Evolutionary conservation across 1,284 basidiomycete species (phyloP).

Genomic region (Apiotrichum veenhuisii): DNA sequence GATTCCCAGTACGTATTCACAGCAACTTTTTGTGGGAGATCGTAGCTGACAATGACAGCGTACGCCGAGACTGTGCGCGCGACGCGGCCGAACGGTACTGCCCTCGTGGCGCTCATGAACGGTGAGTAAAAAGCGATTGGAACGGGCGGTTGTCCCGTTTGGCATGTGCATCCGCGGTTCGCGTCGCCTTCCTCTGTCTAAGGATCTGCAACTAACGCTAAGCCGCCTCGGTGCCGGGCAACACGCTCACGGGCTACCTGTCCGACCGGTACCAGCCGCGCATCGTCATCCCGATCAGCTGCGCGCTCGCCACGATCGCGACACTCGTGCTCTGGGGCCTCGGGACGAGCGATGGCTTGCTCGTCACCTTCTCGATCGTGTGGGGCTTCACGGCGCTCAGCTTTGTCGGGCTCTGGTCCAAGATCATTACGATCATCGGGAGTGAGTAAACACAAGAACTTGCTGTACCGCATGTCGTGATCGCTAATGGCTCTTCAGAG

Average conservation of each 20-base stretch:
- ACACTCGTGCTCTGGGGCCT: conserved; percentile 45
- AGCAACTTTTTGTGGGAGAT: too few species aligned
- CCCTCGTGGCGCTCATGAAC: conserved; percentile 47
- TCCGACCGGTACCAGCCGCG: conserved; percentile 39
- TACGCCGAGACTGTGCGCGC: conserved; percentile 41
- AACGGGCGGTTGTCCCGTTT: too few species aligned
- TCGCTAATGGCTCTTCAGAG: conserved; percentile 14
- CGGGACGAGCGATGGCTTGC: conserved; percentile 29
- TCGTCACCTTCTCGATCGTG: conserved; percentile 33
- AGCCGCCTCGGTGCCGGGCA: conserved; percentile 43
- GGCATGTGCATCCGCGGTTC: too few species aligned
- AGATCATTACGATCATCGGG: conserved; percentile 35
- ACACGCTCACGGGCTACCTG: conserved; percentile 40
- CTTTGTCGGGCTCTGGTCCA: conserved; percentile 39
- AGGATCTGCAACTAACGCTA: conserved; percentile 8
- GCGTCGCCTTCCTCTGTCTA: neutral
- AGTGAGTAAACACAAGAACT: conserved; percentile 19
- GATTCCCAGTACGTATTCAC: conserved; percentile 42
- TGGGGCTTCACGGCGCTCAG: conserved; percentile 35
- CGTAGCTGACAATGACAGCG: conserved; percentile 16
- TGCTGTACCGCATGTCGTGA: neutral
- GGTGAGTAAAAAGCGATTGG: conserved; percentile 22
- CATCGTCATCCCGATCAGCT: conserved; percentile 37
- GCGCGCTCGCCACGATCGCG: conserved; percentile 31
- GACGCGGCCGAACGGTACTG: conserved; percentile 38